Conservation (phyloP, 2,329 filamentous ascomycete species). For the Sporothrix inflata region DNA sequence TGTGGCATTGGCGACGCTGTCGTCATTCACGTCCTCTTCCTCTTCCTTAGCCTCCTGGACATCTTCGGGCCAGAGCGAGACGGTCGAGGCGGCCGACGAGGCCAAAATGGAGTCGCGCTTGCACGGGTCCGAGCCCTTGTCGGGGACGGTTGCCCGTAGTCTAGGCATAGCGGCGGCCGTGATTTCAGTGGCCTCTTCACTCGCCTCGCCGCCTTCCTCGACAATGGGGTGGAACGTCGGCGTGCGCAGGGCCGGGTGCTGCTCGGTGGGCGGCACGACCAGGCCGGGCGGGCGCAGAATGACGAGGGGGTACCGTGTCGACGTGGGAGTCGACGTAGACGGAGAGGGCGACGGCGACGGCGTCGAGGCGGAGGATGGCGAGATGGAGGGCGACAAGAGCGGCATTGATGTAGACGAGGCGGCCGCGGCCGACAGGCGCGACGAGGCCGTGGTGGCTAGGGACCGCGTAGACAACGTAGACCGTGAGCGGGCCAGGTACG, state of each 20-base stretch:
- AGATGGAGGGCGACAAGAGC: not conserved
- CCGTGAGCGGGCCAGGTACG: constrained; percentile 42
- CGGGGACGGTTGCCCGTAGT: not conserved
- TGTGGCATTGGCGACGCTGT: not conserved
- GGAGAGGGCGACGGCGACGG: constrained; percentile 9
- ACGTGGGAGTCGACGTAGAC: not conserved
- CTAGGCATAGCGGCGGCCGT: not conserved
- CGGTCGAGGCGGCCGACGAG: constrained; percentile 20
- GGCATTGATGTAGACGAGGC: not conserved
- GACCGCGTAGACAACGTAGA: constrained; percentile 36
- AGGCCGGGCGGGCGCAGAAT: constrained; percentile 44
- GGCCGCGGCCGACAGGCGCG: constrained; percentile 33
- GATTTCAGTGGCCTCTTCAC: constrained; percentile 25
- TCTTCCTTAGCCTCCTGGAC: not conserved
- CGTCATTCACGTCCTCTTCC: too few species aligned
- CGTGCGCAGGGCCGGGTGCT: constrained; percentile 57
- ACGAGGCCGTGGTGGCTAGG: constrained; percentile 35
- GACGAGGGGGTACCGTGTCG: constrained; percentile 37
- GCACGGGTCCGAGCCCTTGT: not conserved
- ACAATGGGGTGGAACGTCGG: constrained; percentile 39
- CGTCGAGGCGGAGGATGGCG: not conserved
- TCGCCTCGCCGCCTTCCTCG: constrained; percentile 41
- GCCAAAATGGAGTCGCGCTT: constrained; percentile 27
- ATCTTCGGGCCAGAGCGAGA: not conserved
- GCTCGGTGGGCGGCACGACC: constrained; percentile 49